Percentiles rank a stretch among this genome's conserved stretches.
phyloP scores from a whole-genome alignment of 23 red algal species.

The Chondrus crispus region DNA sequence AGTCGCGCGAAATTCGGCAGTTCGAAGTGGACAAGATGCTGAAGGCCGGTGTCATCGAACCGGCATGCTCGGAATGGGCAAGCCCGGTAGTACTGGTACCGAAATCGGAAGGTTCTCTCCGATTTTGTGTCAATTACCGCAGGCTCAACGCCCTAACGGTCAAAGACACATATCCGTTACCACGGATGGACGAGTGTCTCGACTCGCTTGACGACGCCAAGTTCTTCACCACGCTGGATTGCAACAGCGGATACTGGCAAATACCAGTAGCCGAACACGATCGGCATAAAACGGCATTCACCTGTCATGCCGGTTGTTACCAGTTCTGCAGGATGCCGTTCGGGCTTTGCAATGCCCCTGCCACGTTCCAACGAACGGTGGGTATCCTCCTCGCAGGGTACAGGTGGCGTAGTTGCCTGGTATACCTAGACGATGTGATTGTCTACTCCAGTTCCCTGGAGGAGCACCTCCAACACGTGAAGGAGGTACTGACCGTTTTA shows the following conservation, averaged over 20 bases:
- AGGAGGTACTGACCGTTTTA: background rate
- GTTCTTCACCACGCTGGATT: background rate
- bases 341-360: background rate
- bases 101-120: background rate
- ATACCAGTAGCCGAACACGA: background rate
- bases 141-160: background rate
- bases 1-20: background rate
- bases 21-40: background rate
- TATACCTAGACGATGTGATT: constrained; percentile 31
- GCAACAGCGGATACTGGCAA: constrained; percentile 4
- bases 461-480: background rate
- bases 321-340: background rate
- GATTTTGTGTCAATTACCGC: background rate
- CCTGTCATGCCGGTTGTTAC: background rate
- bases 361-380: background rate
- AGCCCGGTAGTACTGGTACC: background rate
- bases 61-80: background rate
- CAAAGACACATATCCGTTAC: constrained; percentile 14
- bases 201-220: constrained; percentile 14
- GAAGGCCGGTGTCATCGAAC: background rate
- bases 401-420: background rate
- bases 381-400: background rate
- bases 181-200: constrained; percentile 1
- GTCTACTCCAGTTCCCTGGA: background rate
- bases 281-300: background rate